Percentiles rank a stretch among this genome's conserved stretches.
phyloP scores from a whole-genome alignment of 768 basidiomycete species.

The Arthromyces matolae region DNA sequence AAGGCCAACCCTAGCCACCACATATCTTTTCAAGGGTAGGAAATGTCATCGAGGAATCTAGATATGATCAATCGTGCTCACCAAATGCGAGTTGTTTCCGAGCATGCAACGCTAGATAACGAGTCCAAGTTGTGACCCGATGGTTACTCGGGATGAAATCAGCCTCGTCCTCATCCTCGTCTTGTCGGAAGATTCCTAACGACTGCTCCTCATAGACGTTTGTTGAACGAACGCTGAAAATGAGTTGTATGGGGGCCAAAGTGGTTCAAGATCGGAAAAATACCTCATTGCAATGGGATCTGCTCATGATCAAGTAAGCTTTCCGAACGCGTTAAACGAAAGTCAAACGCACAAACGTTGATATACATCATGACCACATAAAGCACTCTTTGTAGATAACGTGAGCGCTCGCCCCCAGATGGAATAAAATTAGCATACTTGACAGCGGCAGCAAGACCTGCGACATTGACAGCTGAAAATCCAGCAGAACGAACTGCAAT shows the following conservation, averaged over 20 bases:
- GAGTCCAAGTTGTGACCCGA: conserved; percentile 66
- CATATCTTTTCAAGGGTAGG: conserved; percentile 72
- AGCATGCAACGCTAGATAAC: conserved; percentile 77
- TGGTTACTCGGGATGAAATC: conserved; percentile 41
- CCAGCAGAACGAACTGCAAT: conserved; percentile 84
- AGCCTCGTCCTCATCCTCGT: conserved; percentile 47
- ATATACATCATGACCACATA: conserved; percentile 96
- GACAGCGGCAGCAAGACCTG: conserved; percentile 81
- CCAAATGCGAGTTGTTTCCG: conserved; percentile 90
- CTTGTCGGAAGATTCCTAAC: conserved; percentile 67
- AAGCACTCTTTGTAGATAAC: conserved; percentile 53
- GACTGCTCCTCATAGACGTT: conserved; percentile 94
- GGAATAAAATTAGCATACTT: conserved; percentile 48
- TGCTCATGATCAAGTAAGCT: conserved; percentile 19
- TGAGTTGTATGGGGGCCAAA: background rate
- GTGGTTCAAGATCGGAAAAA: conserved; percentile 2
- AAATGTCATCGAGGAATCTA: background rate
- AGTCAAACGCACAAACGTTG: conserved; percentile 59
- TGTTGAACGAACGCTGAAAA: conserved; percentile 76
- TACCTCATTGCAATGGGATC: conserved; percentile 83
- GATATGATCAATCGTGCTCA: conserved; percentile 28
- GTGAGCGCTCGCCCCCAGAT: background rate
- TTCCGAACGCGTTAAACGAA: background rate
- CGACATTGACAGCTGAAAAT: conserved; percentile 71
- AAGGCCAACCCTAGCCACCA: conserved; percentile 91